These are phyloP conservation scores for Agrocybe chaxingu DNA, from an alignment of 768 basidiomycete genomes.

Conservation along the genomic window DNA sequence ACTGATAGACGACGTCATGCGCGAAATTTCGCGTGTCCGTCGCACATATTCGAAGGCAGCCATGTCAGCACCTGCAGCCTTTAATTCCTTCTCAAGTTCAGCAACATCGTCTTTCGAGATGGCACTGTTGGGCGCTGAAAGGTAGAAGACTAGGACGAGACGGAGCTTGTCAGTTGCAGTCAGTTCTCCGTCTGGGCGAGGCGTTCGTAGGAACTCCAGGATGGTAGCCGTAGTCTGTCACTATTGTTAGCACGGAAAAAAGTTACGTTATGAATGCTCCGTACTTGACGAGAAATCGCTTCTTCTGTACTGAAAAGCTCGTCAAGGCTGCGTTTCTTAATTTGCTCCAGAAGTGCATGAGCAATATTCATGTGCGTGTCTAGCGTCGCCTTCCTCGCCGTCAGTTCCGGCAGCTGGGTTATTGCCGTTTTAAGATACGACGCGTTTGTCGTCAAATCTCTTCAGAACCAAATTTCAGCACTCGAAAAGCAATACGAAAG, in stretches of 20 bases:
- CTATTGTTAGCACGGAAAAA: neutral
- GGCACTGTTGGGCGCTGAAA: conserved; percentile 78
- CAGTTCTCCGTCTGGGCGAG: conserved; percentile 62
- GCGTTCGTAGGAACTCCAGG: conserved; percentile 80
- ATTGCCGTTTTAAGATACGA: conserved; percentile 95
- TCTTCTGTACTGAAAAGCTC: conserved; percentile 98
- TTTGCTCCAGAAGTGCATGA: conserved; percentile 89
- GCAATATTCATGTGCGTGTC: conserved; percentile 99
- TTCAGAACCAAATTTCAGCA: conserved; percentile 15
- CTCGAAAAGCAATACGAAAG: neutral
- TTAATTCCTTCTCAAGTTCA: conserved; percentile 86
- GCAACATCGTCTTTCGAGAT: conserved; percentile 84
- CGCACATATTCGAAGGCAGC: conserved; percentile 91
- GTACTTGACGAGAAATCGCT: conserved; percentile 79
- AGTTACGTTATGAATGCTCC: conserved; percentile 4
- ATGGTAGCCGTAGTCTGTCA: conserved; percentile 71
- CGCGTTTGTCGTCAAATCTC: conserved; percentile 92
- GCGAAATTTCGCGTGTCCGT: conserved; percentile 84
- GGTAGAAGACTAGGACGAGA: conserved; percentile 91
- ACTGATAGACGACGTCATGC: conserved; percentile 77
- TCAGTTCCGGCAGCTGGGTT: conserved; percentile 93
- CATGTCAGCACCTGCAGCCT: conserved; percentile 74
- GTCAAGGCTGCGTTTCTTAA: conserved; percentile 92
- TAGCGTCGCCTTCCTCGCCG: conserved; percentile 92
- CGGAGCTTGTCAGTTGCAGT: conserved; percentile 86